A percentile compares a stretch with the other conserved stretches of the same genome.
phyloP scores from a whole-genome alignment of 371 early-diverging fungal genomes.

The Mucor velutinosus region DNA sequence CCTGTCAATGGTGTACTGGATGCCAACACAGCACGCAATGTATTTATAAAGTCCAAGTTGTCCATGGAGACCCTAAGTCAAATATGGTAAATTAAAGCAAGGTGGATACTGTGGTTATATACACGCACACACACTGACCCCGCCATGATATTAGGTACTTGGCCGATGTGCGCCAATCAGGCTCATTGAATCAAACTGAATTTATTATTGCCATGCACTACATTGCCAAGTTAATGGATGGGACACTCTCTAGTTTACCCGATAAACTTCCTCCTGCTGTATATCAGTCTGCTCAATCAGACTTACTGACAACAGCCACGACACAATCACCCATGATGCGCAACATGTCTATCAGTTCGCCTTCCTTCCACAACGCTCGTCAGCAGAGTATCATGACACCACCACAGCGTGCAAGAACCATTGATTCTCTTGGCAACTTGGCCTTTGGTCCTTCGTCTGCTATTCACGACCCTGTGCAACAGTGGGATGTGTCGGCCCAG shows the following conservation, averaged over 20 bases:
- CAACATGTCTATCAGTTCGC: conserved; percentile 12
- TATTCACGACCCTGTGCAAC: conserved; percentile 25
- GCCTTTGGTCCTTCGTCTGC: conserved; percentile 35
- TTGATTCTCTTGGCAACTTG: conserved; percentile 49
- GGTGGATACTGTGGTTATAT: background rate
- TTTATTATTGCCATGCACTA: conserved; percentile 87
- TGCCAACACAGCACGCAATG: conserved; percentile 39
- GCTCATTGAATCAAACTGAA: conserved; percentile 68
- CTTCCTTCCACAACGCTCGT: conserved; percentile 13
- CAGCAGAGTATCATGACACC: conserved; percentile 38
- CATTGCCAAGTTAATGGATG: conserved; percentile 76
- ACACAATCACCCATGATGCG: conserved; percentile 24
- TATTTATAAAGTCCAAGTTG: conserved; percentile 51
- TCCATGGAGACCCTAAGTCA: conserved; percentile 43
- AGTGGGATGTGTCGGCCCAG: conserved; percentile 71
- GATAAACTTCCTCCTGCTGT: conserved; percentile 61
- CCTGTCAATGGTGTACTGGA: conserved; percentile 42
- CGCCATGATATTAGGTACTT: conserved; percentile 46
- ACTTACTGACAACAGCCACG: background rate
- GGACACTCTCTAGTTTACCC: conserved; percentile 62
- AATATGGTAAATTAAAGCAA: conserved; percentile 44
- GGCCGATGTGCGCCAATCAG: conserved; percentile 73
- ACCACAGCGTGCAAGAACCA: conserved; percentile 42
- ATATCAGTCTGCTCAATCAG: conserved; percentile 48
- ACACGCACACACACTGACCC: background rate